Evolutionary conservation across 2,329 filamentous ascomycete species (phyloP).

Genomic region (Colletotrichum lindemuthianum): DNA sequence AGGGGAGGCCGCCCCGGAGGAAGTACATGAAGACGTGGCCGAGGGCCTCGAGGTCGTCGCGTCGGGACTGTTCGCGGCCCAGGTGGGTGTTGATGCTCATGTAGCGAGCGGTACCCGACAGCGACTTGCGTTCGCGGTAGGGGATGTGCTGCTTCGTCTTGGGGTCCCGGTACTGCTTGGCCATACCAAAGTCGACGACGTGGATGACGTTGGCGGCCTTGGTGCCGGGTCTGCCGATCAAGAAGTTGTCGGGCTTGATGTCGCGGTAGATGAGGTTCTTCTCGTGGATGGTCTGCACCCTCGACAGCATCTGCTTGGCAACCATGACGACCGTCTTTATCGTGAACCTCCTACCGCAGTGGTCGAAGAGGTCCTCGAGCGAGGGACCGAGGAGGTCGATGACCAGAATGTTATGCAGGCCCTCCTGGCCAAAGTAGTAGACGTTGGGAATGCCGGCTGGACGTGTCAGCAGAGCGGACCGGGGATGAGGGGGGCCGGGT

Average conservation of each 20-base stretch:
- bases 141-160: constrained; percentile 99
- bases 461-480: constrained; percentile 25
- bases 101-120: constrained; percentile 96
- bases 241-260: constrained; percentile 99
- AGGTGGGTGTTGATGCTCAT: constrained; percentile 99
- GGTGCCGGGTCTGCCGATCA: constrained; percentile 90
- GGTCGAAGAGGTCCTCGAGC: constrained; percentile 96
- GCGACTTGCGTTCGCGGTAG: constrained; percentile 94
- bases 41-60: constrained; percentile 93
- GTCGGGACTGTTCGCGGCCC: constrained; percentile 92
- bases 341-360: constrained; percentile 93
- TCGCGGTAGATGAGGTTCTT: constrained; percentile 99
- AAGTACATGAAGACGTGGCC: constrained; percentile 83
- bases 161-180: constrained; percentile 97
- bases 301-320: constrained; percentile 97
- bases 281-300: constrained; percentile 94
- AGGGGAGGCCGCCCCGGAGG: constrained; percentile 74
- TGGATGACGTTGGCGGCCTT: constrained; percentile 99
- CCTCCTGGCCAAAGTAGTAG: constrained; percentile 99
- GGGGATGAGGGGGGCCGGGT: background rate
- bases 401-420: constrained; percentile 97
- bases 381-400: constrained; percentile 96
- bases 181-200: constrained; percentile 99
- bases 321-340: constrained; percentile 99
- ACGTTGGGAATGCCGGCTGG: constrained; percentile 98